Conservation (phyloP, 257 asterid species). For the Fraxinus americana region DNA sequence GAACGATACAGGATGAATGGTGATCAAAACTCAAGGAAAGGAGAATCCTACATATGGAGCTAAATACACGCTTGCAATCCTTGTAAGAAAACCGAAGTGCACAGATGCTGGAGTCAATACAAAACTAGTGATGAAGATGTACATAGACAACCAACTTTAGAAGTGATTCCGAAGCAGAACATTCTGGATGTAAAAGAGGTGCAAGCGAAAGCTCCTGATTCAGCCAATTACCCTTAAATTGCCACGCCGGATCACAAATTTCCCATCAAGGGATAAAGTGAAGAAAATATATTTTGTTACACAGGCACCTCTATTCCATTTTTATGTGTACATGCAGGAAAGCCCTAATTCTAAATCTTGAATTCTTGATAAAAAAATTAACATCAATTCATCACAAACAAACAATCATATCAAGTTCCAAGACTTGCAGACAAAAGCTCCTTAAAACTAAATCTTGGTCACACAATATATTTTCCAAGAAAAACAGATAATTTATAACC, state of each 20-base stretch:
- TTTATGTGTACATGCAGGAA: neutral
- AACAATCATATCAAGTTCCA: conserved; percentile 12
- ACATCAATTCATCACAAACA: neutral
- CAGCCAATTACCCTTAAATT: neutral
- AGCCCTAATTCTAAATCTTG: conserved; percentile 8
- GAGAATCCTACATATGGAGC: neutral
- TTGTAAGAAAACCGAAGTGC: neutral
- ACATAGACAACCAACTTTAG: neutral
- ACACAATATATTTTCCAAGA: neutral
- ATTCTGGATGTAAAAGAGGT: neutral
- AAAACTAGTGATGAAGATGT: neutral
- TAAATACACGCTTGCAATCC: neutral
- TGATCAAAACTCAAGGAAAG: neutral
- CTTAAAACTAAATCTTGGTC: neutral
- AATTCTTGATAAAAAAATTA: neutral
- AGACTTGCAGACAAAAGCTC: conserved; percentile 1
- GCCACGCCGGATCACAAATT: neutral
- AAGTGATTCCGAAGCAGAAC: neutral
- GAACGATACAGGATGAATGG: neutral
- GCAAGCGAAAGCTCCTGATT: neutral
- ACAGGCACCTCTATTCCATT: neutral
- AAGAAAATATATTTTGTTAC: neutral
- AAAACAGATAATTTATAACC: neutral
- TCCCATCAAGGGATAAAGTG: neutral
- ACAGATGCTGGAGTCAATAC: neutral